Conservation (phyloP, 805 yeast species). For the Lachancea thermotolerans region DNA sequence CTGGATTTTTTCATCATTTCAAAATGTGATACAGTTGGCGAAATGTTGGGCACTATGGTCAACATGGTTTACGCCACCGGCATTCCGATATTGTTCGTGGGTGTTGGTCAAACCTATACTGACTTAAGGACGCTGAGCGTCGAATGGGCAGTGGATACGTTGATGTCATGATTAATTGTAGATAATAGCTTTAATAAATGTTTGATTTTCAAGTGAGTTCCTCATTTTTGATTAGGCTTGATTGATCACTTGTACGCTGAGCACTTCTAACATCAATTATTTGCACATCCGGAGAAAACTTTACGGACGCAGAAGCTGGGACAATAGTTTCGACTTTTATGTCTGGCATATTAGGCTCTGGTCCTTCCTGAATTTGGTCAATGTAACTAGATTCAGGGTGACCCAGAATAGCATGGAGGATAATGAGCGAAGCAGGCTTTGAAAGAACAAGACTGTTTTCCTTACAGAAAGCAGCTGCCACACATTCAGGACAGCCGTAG, state of each 20-base stretch:
- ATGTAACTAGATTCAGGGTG: slow-evolving; percentile 31
- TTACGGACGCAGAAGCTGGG: slow-evolving; percentile 48
- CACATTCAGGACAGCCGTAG: slow-evolving; percentile 71
- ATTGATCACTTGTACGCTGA: neutral
- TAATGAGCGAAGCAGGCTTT: slow-evolving; percentile 73
- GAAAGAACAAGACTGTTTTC: slow-evolving; percentile 80
- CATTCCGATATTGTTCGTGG: slow-evolving; percentile 91
- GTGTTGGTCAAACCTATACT: slow-evolving; percentile 95
- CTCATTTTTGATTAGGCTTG: slow-evolving; percentile 4
- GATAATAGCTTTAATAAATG: neutral
- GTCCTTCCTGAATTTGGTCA: slow-evolving; percentile 51
- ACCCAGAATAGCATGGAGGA: slow-evolving; percentile 58
- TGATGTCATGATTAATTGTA: slow-evolving; percentile 46
- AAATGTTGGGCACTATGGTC: slow-evolving; percentile 91
- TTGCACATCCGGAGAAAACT: slow-evolving; percentile 55
- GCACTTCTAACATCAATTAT: slow-evolving; percentile 36
- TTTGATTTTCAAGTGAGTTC: neutral
- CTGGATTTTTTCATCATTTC: slow-evolving; percentile 88
- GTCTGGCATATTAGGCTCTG: slow-evolving; percentile 69
- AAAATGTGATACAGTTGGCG: slow-evolving; percentile 96
- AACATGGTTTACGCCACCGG: slow-evolving; percentile 96
- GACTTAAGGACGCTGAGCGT: slow-evolving; percentile 87
- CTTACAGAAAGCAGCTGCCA: slow-evolving; percentile 74
- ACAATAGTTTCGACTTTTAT: slow-evolving; percentile 62
- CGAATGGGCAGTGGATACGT: slow-evolving; percentile 82